Evolutionary conservation across 352 stramenopile species (phyloP).

Genomic region (Elongisporangium undulatum): DNA sequence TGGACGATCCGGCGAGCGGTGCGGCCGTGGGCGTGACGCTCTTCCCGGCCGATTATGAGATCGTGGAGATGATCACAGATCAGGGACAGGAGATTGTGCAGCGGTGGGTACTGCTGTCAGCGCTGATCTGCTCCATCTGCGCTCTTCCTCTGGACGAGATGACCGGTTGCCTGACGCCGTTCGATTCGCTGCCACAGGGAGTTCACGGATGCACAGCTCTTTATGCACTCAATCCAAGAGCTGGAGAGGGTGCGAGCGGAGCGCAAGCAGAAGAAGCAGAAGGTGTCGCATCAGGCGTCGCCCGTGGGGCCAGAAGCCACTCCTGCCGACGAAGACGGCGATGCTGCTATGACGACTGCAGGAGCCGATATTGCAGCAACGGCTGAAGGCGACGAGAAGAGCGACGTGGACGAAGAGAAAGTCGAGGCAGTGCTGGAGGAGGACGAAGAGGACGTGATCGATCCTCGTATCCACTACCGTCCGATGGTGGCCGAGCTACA

Average conservation of each 20-base stretch:
- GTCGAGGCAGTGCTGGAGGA: conserved; percentile 24
- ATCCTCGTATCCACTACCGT: conserved; percentile 81
- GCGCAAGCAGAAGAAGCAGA: conserved; percentile 62
- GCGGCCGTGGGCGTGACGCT: conserved; percentile 68
- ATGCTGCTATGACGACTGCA: not conserved
- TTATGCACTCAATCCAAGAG: conserved; percentile 80
- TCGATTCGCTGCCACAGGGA: conserved; percentile 34
- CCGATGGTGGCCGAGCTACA: conserved; percentile 84
- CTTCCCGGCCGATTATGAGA: conserved; percentile 72
- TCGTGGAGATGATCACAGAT: conserved; percentile 77
- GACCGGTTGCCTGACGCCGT: not conserved
- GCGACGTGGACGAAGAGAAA: conserved; percentile 9
- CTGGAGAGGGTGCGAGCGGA: conserved; percentile 58
- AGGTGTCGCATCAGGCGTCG: conserved; percentile 14
- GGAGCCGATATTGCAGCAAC: conserved; percentile 8
- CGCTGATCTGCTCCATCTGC: not conserved
- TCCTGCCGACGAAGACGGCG: not conserved
- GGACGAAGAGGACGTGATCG: conserved; percentile 77
- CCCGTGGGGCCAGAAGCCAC: conserved; percentile 4
- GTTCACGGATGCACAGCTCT: conserved; percentile 79
- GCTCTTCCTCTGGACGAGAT: not conserved
- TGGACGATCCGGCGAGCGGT: conserved; percentile 3
- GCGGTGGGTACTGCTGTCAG: conserved; percentile 25
- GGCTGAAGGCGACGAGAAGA: not conserved
- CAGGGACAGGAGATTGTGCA: conserved; percentile 76